Conservation (phyloP, 345 rosid genomes). For the Xanthoceras sorbifolium region DNA sequence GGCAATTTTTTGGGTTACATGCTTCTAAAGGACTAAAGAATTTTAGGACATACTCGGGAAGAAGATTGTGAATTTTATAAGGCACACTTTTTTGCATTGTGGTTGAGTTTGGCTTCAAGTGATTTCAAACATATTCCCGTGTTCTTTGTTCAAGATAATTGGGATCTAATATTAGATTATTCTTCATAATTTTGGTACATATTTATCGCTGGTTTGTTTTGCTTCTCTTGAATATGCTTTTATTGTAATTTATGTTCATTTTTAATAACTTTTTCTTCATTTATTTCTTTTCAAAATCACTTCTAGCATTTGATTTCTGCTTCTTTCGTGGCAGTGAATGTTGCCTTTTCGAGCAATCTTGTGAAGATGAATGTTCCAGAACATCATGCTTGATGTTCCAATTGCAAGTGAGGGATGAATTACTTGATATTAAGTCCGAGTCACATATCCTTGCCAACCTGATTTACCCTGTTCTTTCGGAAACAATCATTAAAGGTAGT, state of each 20-base stretch:
- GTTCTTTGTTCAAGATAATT: background rate
- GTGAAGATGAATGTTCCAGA: constrained; percentile 37
- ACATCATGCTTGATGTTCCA: constrained; percentile 75
- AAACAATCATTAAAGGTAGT: constrained; percentile 86
- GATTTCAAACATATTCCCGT: background rate
- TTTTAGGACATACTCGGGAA: too few species aligned
- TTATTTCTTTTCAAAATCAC: background rate
- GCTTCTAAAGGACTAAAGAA: too few species aligned
- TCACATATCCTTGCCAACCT: constrained; percentile 56
- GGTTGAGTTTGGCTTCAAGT: background rate
- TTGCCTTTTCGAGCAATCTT: constrained; percentile 59
- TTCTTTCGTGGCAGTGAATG: constrained; percentile 59
- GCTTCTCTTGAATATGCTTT: background rate
- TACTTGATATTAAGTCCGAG: constrained; percentile 26
- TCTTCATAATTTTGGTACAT: background rate
- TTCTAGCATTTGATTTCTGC: constrained; percentile 17
- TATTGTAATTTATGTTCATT: constrained; percentile 11
- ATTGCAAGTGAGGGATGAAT: constrained; percentile 35
- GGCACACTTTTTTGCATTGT: background rate
- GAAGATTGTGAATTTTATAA: too few species aligned
- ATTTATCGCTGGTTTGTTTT: background rate
- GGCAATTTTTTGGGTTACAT: too few species aligned
- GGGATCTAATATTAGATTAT: background rate
- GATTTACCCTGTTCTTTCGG: constrained; percentile 73
- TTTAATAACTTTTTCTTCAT: background rate